Percentiles rank a stretch among this genome's conserved stretches.
These are phyloP conservation scores for Wallacemonas collosoma DNA, from an alignment of 208 protist genomes.

Conservation along the genomic window DNA sequence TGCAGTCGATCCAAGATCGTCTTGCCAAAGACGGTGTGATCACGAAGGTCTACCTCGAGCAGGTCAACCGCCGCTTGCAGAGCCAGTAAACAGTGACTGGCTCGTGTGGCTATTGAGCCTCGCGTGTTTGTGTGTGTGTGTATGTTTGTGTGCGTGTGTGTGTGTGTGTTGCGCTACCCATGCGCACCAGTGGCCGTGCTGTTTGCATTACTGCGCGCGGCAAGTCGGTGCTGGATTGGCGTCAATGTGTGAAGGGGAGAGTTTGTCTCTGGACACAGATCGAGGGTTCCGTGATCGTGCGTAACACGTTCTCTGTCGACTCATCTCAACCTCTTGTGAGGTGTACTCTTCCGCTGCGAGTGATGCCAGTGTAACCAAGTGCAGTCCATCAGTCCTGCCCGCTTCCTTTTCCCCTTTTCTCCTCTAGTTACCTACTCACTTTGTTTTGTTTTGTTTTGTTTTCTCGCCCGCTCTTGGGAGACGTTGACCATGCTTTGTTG, in stretches of 20 bases:
- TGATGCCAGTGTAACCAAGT: too few relatives aligned
- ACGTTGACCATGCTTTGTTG: background rate
- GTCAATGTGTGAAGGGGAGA: too few relatives aligned
- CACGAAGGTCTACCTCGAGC: background rate
- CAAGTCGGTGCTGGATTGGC: too few relatives aligned
- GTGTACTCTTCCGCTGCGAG: too few relatives aligned
- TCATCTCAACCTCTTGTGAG: background rate
- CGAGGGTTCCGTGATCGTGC: background rate
- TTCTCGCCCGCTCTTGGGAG: background rate
- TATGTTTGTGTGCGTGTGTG: conserved; percentile 3
- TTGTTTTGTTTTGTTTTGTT: background rate
- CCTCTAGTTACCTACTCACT: background rate
- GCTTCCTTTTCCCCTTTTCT: conserved; percentile 5
- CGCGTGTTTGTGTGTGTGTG: background rate
- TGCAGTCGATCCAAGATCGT: conserved; percentile 25
- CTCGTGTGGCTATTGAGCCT: background rate
- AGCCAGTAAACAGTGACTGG: background rate
- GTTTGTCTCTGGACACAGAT: background rate
- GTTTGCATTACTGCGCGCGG: background rate
- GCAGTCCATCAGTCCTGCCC: background rate
- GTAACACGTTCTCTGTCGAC: background rate
- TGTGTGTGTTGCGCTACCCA: background rate
- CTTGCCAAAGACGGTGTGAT: conserved; percentile 21
- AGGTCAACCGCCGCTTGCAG: conserved; percentile 9
- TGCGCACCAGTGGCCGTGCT: background rate